Conservation (phyloP, 805 yeast genomes). For the Zygosaccharomyces gambellarensis region DNA sequence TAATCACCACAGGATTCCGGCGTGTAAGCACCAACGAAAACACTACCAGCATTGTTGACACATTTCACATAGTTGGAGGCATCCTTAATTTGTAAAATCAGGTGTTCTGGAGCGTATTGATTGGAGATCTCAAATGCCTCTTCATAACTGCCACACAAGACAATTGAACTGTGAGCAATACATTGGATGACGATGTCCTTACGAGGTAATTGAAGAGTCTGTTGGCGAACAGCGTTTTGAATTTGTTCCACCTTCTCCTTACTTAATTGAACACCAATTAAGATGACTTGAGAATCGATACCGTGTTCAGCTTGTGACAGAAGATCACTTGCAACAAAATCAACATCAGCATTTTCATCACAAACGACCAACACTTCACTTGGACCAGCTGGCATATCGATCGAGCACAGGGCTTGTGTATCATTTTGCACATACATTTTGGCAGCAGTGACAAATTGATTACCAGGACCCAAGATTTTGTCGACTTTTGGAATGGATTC, state of each 20-base stretch:
- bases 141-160: slow-evolving; percentile 61
- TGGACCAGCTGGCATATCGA: slow-evolving; percentile 99
- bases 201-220: slow-evolving; percentile 82
- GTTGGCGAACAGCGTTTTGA: slow-evolving; percentile 78
- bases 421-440: slow-evolving; percentile 97
- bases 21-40: slow-evolving; percentile 91
- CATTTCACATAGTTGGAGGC: slow-evolving; percentile 66
- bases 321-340: slow-evolving; percentile 94
- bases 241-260: slow-evolving; percentile 57
- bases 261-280: slow-evolving; percentile 73
- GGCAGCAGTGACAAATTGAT: slow-evolving; percentile 98
- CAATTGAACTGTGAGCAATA: slow-evolving; percentile 83
- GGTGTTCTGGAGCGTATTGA: slow-evolving; percentile 95
- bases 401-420: slow-evolving; percentile 88
- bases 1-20: slow-evolving; percentile 99
- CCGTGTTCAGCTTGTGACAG: slow-evolving; percentile 99
- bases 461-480: slow-evolving; percentile 97
- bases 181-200: slow-evolving; percentile 89
- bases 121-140: slow-evolving; percentile 87
- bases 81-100: slow-evolving; percentile 81
- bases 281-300: slow-evolving; percentile 92
- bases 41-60: slow-evolving; percentile 92
- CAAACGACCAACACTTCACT: slow-evolving; percentile 96
- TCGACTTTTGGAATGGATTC: slow-evolving; percentile 88
- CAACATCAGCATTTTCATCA: slow-evolving; percentile 83